Base-by-base conservation (phyloP, 495 filamentous ascomycete genomes). In the Tuber aestivum region DNA sequence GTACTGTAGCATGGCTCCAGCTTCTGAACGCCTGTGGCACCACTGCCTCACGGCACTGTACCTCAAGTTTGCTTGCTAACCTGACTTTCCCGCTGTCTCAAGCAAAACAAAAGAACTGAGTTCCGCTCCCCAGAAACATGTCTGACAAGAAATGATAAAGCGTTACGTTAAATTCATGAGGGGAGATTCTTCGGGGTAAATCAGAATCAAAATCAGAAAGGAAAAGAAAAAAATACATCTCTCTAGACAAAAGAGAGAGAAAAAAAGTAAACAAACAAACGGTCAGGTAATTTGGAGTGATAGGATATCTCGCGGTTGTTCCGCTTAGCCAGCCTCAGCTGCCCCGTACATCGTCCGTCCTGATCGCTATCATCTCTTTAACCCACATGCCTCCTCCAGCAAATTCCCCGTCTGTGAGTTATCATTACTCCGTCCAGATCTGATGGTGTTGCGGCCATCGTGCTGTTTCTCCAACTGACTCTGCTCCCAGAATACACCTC, bases 311-410 rank as follows among this genome's bases (percentile, higher is more conserved):
- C 27, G 56, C 56, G 27, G 56, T 65, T 35, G 72, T 68, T 79
- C 70, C 68, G 56, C 50, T 78, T 78, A 74, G 77, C 38, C 72
- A 70, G 72, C 14, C 56, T 65, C 27, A 65, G 56, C 56, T 65
- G 18, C 56, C 56, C 56, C 56, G 56, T 72, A 44, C 77, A 56
- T 69, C 61, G 72, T 41, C 78, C 78, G 78, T 72, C 70, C 76
- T 79, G 76, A 75, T 79, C 72, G 74, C 75, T 79, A 79, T 79
- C 78, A 70, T 75, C 70, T 69, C 48, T 35, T 35, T 20, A 65
- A 65, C 56, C 71, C 80, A 80, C 74, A 82, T 82, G 81, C 81
- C 81, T 73, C 75, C 81, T 82, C 81, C 81, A 76, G 81, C 76
- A 76, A 82, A 80, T 69, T 75, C 80, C 44, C 81, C 81, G 40